These are phyloP conservation scores for Calycina herbarum DNA, from an alignment of 2,329 filamentous ascomycete species.

Conservation along the genomic window DNA sequence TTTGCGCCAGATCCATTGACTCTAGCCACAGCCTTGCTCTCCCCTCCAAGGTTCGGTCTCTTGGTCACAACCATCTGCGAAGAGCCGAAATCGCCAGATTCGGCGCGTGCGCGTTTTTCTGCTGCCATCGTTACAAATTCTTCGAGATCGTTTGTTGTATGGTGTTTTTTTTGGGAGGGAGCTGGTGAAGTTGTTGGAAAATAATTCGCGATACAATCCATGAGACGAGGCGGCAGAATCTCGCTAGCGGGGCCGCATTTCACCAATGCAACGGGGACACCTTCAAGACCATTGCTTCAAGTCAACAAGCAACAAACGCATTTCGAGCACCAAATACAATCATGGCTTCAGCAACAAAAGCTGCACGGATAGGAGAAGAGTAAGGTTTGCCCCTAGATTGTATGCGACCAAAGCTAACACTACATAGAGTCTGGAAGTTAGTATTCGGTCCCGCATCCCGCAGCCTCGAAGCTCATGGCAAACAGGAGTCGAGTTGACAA, in stretches of 20 bases:
- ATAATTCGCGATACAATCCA: conserved; percentile 14
- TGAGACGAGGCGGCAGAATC: conserved; percentile 6
- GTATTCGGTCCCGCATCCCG: conserved; percentile 20
- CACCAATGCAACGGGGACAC: background rate
- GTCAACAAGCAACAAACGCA: conserved; percentile 9
- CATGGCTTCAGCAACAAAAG: conserved; percentile 61
- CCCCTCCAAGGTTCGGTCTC: conserved; percentile 68
- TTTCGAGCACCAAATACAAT: conserved; percentile 12
- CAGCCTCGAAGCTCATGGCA: conserved; percentile 34
- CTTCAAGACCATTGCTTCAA: conserved; percentile 2
- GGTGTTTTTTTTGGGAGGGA: background rate
- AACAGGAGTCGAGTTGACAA: conserved; percentile 90
- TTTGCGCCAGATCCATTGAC: conserved; percentile 56
- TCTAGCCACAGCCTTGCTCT: conserved; percentile 54
- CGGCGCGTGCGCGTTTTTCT: conserved; percentile 83
- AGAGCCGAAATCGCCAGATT: conserved; percentile 70
- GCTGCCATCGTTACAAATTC: conserved; percentile 64
- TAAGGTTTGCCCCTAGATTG: conserved; percentile 44
- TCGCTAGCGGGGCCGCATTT: conserved; percentile 14
- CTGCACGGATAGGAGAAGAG: conserved; percentile 73
- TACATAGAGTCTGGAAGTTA: conserved; percentile 41
- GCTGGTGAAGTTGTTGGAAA: conserved; percentile 11
- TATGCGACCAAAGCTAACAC: conserved; percentile 27
- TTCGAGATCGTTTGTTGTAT: background rate
- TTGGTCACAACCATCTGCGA: conserved; percentile 79